Evolutionary conservation across 2,329 filamentous ascomycete genomes (phyloP).

Genomic region (Gnomoniopsis smithogilvyi): DNA sequence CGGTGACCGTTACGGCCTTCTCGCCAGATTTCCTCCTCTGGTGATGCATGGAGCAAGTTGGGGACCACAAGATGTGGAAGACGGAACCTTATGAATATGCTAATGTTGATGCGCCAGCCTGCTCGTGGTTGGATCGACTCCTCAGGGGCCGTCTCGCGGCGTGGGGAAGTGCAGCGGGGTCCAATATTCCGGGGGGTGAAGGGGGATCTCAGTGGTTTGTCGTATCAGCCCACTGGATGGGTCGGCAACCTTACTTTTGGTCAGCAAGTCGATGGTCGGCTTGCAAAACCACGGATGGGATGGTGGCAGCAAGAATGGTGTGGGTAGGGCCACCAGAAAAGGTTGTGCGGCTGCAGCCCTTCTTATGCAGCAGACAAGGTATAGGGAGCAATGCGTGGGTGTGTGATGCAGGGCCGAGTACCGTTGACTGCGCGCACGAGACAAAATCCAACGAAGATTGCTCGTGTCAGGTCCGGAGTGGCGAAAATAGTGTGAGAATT

Average conservation of each 20-base stretch:
- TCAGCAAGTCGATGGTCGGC: slow-evolving; percentile 8
- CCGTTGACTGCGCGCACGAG: not conserved
- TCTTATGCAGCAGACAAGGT: slow-evolving; percentile 12
- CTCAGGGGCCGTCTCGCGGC: slow-evolving; percentile 8
- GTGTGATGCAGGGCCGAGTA: slow-evolving; percentile 8
- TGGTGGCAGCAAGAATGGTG: not conserved
- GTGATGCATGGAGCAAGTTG: slow-evolving; percentile 47
- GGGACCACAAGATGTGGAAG: slow-evolving; percentile 3
- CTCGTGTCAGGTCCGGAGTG: slow-evolving; percentile 14
- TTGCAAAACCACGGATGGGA: slow-evolving; percentile 6
- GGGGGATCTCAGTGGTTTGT: slow-evolving; percentile 1
- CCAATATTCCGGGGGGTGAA: slow-evolving; percentile 4
- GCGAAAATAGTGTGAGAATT: slow-evolving; percentile 3
- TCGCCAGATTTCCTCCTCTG: slow-evolving; percentile 55
- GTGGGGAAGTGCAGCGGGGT: slow-evolving; percentile 17
- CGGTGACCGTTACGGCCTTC: slow-evolving; percentile 43
- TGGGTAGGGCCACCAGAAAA: not conserved
- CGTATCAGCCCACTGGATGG: not conserved
- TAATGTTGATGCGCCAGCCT: slow-evolving; percentile 9
- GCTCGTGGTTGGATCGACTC: slow-evolving; percentile 11
- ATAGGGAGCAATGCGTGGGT: not conserved
- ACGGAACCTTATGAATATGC: not conserved
- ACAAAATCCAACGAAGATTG: not conserved
- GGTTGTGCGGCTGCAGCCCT: slow-evolving; percentile 14
- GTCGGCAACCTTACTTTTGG: slow-evolving; percentile 1